Evolutionary conservation across 352 stramenopile species (phyloP), one percentile per base, ranked within the genome.

Genomic region (Phytophthora cryptogea): DNA sequence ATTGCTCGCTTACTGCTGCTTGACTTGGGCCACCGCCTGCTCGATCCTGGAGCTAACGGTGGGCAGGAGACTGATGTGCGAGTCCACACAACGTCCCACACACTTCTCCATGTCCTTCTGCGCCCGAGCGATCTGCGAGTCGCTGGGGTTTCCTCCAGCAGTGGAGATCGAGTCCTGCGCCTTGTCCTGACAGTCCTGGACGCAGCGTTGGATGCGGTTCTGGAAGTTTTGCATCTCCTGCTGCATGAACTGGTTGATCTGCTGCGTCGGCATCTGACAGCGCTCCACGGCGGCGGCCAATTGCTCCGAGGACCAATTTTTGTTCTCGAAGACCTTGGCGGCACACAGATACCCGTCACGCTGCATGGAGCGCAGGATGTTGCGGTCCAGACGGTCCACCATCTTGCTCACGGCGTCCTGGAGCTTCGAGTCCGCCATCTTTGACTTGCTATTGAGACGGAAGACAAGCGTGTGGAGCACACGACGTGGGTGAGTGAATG

Each of bases 251-350:
- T 86, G 74, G 61, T 95, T 84, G 33, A 93, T 63, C 63, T 94
- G 85, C 65, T 93, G 80, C 72, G 88, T 89, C 1, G 87, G 87
- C 71, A 87, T 79, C 61, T 95, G 87, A 56, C 87, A 95, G 45
- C 84, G 84, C 71, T 95, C 83, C 36, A 95, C 85, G 57, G 83
- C 90, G n/a, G 70, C 49, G 59, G 90, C 80, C 31, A 95, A 35
- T 66, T 95, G 87, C 49, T 95, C 83, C 4, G 85, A 80, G 45
- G 65, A 86, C 71, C 72, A 85, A 58, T 54, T 74, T 64, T 88
- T 92, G 79, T 92, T 90, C 63, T 95, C 87, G 42, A 95, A 94
- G 59, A 84, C 90, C 50, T 94, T 92, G 55, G 84, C 87, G n/a
- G 81, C 86, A 59, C 87, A 94, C 51, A 93, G 61, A 59, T 95